phyloP scores from a whole-genome alignment of 2,329 filamentous ascomycete species.

The Phialemonium atrogriseum region DNA sequence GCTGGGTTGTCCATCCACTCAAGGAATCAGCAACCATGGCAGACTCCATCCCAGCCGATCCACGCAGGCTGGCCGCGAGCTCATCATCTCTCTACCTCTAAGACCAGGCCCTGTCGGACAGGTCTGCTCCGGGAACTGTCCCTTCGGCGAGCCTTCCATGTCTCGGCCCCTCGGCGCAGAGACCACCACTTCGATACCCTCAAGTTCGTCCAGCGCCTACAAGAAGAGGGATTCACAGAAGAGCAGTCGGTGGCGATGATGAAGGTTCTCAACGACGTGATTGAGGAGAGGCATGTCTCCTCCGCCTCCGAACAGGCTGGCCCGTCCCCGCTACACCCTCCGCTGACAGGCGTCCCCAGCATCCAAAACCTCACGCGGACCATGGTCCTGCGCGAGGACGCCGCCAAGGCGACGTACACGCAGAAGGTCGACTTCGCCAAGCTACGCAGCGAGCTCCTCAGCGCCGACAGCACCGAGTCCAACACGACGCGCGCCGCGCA shows the following conservation, averaged over 20 bases:
- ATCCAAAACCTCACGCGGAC: constrained; percentile 96
- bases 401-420: constrained; percentile 69
- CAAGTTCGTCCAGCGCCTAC: constrained; percentile 87
- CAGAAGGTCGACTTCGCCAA: constrained; percentile 98
- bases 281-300: constrained; percentile 69
- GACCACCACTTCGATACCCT: constrained; percentile 98
- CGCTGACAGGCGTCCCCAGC: no score
- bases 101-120: no score
- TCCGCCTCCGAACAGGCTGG: no score
- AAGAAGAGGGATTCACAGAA: constrained; percentile 89
- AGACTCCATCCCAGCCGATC: constrained; percentile 12
- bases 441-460: constrained; percentile 86
- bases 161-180: constrained; percentile 49
- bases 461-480: constrained; percentile 83
- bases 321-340: no score
- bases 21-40: constrained; percentile 8
- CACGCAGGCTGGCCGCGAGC: constrained; percentile 9
- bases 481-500: constrained; percentile 83
- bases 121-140: constrained; percentile 20
- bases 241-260: constrained; percentile 97
- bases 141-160: constrained; percentile 53
- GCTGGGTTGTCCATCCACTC: constrained; percentile 9
- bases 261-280: constrained; percentile 92
- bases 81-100: background rate
- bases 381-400: constrained; percentile 94